Base-by-base conservation (phyloP, 352 stramenopile genomes). In the Pythium pyrilobum region DNA sequence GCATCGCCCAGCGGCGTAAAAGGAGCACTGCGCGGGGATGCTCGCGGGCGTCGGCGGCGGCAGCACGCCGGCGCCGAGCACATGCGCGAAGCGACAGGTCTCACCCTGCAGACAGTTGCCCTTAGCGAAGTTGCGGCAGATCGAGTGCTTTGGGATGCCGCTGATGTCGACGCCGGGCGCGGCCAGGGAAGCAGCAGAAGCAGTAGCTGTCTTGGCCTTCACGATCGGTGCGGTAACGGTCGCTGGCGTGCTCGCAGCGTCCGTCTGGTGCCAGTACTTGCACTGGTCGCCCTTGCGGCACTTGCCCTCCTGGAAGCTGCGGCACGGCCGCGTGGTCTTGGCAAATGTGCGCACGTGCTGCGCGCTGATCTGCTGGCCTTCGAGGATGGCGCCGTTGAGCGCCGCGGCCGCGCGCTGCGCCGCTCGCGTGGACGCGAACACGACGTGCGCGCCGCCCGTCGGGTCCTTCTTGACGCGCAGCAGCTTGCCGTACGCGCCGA, bases 201-300 rank as follows among this genome's bases (percentile, higher is more conserved):
- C 12, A 10, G 20, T 20, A 7, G 37, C 31, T 13, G 27, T 29
- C 28, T 48, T 53, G 13, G 34, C 24, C 41, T 36, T 51, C 4
- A n/a, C n/a, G 15, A 13, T 37, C 21, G 42, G 5, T 32, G 10
- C 24, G 27, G 21, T 32, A 13, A 18, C 23, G 11, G 34, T 12
- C 31, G 44, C 28, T 21, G 39, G 7, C 37, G 20, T 52, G 20
- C 18, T 18, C 10, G 39, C 8, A 4, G 27, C 24, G 28, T 37
- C 44, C 3, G 56, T 34, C 20, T 21, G 31, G 28, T 63, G 55
- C 55, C 55, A 63, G 49, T 70, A 87, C 74, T 92, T 92, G 78
- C 81, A 92, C 46, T 66, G 21, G 51, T 85, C 76, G 25, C 78
- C 78, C 40, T 82, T 73, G 49, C 56, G 52, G 56, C 81, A 91